These are phyloP conservation scores for Crucihimalaya himalaica DNA, from an alignment of 345 rosid genomes.

Conservation along the genomic window DNA sequence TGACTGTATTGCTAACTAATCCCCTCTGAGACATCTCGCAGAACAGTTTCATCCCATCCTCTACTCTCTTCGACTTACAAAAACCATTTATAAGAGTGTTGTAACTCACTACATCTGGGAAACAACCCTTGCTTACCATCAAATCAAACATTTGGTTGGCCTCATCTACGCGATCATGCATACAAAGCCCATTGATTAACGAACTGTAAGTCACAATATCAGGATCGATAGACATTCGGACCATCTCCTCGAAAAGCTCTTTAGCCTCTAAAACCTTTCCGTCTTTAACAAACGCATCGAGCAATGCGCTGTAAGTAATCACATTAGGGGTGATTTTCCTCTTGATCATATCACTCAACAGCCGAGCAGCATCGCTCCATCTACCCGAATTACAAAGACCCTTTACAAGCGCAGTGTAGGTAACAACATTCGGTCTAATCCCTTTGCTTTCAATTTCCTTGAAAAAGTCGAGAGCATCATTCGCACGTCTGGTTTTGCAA, in stretches of 20 bases:
- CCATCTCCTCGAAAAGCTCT: slow-evolving; percentile 34
- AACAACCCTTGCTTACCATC: slow-evolving; percentile 29
- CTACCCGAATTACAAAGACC: slow-evolving; percentile 32
- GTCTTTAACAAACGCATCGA: slow-evolving; percentile 28
- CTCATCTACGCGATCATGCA: slow-evolving; percentile 18
- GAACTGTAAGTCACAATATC: slow-evolving; percentile 34
- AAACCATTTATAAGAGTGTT: slow-evolving; percentile 32
- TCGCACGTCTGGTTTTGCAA: not conserved
- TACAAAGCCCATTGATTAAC: slow-evolving; percentile 27
- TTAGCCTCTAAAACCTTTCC: slow-evolving; percentile 33
- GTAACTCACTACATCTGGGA: slow-evolving; percentile 29
- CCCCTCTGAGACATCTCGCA: slow-evolving; percentile 28
- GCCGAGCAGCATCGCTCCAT: slow-evolving; percentile 21
- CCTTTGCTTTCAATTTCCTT: slow-evolving; percentile 15
- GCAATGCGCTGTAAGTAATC: slow-evolving; percentile 26
- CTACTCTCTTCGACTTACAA: slow-evolving; percentile 30
- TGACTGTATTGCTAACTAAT: slow-evolving; percentile 30
- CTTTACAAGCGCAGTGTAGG: slow-evolving; percentile 19
- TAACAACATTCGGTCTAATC: slow-evolving; percentile 21
- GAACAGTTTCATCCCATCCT: slow-evolving; percentile 30
- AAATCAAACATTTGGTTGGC: slow-evolving; percentile 35
- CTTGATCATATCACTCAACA: slow-evolving; percentile 32
- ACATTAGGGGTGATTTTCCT: slow-evolving; percentile 29
- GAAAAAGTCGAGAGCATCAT: slow-evolving; percentile 23
- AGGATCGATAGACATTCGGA: slow-evolving; percentile 8